Conservation (phyloP, 108 stramenopile genomes). For the Craspedostauros australis region DNA sequence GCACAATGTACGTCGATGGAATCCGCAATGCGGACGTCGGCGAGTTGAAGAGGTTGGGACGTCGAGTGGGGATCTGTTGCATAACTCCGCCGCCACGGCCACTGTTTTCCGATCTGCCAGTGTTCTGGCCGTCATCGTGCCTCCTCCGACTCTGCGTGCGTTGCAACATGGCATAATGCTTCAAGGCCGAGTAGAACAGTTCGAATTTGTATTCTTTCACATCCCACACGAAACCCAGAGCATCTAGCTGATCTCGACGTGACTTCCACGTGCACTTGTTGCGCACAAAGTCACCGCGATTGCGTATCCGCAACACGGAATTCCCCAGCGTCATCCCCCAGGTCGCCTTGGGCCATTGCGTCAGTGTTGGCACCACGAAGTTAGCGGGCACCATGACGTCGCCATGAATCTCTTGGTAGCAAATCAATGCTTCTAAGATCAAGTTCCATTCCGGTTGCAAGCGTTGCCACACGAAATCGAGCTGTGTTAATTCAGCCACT, state of each 20-base stretch:
- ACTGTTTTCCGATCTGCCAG: neutral
- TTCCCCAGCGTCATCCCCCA: slow-evolving; percentile 70
- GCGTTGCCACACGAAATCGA: slow-evolving; percentile 81
- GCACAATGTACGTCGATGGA: slow-evolving; percentile 66
- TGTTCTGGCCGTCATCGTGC: too few relatives aligned
- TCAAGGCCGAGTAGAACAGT: slow-evolving; percentile 45
- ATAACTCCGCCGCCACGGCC: too few relatives aligned
- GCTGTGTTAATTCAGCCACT: slow-evolving; percentile 54
- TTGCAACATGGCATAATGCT: slow-evolving; percentile 45
- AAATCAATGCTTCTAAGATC: slow-evolving; percentile 62
- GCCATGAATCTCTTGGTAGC: slow-evolving; percentile 40
- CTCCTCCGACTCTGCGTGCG: neutral
- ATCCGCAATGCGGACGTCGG: slow-evolving; percentile 32
- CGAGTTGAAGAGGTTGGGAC: too few relatives aligned
- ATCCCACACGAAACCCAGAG: slow-evolving; percentile 74
- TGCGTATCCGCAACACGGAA: slow-evolving; percentile 55
- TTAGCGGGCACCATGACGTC: slow-evolving; percentile 57
- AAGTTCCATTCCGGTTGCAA: slow-evolving; percentile 82
- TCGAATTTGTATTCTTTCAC: slow-evolving; percentile 49
- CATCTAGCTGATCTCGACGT: slow-evolving; percentile 55
- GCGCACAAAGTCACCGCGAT: slow-evolving; percentile 57
- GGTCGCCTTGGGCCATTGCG: slow-evolving; percentile 50
- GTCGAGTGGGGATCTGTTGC: too few relatives aligned
- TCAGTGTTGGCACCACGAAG: slow-evolving; percentile 61
- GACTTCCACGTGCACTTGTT: slow-evolving; percentile 10